Base-by-base conservation (phyloP, 2,329 filamentous ascomycete species). In the Microthyrium microscopicum region DNA sequence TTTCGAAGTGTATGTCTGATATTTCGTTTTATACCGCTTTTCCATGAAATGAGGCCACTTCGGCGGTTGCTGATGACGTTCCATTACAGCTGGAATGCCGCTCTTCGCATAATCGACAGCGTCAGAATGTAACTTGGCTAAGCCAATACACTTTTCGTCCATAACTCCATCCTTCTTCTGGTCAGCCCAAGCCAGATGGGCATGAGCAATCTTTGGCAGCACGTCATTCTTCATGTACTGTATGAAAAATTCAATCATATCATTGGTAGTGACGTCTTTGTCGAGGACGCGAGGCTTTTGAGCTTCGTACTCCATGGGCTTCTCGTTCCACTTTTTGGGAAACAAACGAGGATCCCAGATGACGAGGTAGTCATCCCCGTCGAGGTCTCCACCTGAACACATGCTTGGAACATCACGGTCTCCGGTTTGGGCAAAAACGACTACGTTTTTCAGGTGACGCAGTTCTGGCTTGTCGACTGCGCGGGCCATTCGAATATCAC, bases 101-200 rank as follows among this genome's bases (percentile, higher is more conserved):
- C 82, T 87, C 57, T 98, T 98, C 28, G 81, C 75, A 49, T 89
- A 98, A 51, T 98, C 89, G 1, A 98, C 89, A 0, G 89, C 87
- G 44, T 75, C 73, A 0, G 89, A 95, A 51, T 98, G 89, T 3
- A 95, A 58, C 6, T 67, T 60, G 3, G 87, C 84, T 4, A 95
- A 62, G 32, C 73, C 59, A 1, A 89, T 54, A 68, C 85, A 95
- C 37, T 67, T 73, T 0, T 59, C 44, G 41, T 75, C 64, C 42
- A 73, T 75, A 1, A 87, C 73, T 0, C 84, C 81, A 1, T 62
- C 48, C 0, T 54, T 45, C 4, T 67, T 56, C 6, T 44, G 51
- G 47, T 98, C 89, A 0, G 83, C 76, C 45, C 70, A 71, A 2
- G 75, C 85, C 13, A 92, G 58, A 54, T 98, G 89, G 0, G 83